Base-by-base conservation (phyloP, 2,329 filamentous ascomycete species). In the Pyricularia pennisetigena region DNA sequence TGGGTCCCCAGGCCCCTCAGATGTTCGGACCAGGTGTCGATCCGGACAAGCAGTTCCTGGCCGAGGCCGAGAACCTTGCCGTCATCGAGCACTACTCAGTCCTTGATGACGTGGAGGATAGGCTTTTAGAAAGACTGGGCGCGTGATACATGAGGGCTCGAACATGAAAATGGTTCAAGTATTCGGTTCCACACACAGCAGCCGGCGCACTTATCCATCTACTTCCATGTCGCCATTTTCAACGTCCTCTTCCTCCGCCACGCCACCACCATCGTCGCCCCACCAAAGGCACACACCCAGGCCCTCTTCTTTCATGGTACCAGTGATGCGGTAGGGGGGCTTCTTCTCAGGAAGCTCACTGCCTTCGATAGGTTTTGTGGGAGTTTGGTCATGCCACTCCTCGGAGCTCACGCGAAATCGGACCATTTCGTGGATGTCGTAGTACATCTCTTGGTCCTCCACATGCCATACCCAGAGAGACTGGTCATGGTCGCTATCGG, bases 11-110 rank as follows among this genome's bases (percentile, higher is more conserved):
- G 72, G 86, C 85, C 32, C 87, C 76, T 64, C 75, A 94, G 75
- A 90, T 95, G 82, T 97, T 97, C 78, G 93, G 92, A 32, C 94
- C 95, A 0, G 94, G 94, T 28, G 90, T 95, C 75, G 96, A 99
- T 76, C 93, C 94, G 0, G 91, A 98, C 80, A 99, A 99, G 84
- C 87, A 97, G 77, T 99, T 97, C 80, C 84, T 90, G 77, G 92
- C 84, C 64, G 95, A 99, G 81, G 92, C 92, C 2, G 95, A 99
- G 83, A 99, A 99, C 79, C 79, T 99, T 71, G 94, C 96, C 73
- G 95, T 99, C 28, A 86, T 97, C 74, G 94, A 97, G 77, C 94
- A 98, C 79, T 91, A 93, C 77, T 97, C 92, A 74, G 92, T 97
- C 71, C 81, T 98, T 69, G 92, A 97, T 74, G 90, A 90, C 23